Evolutionary conservation across 2,329 filamentous ascomycete species (phyloP).

Genomic region (Colletotrichum simmondsii): DNA sequence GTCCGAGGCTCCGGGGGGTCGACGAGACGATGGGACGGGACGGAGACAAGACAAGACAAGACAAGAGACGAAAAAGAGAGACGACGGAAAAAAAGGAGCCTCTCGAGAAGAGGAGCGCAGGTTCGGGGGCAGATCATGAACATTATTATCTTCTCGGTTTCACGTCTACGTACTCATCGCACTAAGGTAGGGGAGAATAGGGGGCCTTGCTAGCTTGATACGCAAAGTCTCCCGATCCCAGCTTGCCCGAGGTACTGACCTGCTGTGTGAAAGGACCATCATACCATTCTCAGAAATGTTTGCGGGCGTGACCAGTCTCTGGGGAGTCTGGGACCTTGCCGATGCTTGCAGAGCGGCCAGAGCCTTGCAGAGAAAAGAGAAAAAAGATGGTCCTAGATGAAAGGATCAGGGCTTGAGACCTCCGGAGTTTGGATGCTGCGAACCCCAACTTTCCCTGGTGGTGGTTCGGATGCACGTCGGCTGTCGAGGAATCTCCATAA

Average conservation of each 20-base stretch:
- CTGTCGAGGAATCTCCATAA: not conserved
- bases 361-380: not conserved
- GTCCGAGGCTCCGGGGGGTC: constrained; percentile 4
- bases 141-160: constrained; percentile 26
- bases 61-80: not conserved
- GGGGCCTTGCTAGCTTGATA: constrained; percentile 13
- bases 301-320: not conserved
- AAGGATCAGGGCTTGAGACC: constrained; percentile 30
- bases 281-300: constrained; percentile 5
- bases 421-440: not conserved
- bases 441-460: constrained; percentile 17
- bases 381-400: constrained; percentile 1
- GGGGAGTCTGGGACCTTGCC: not conserved
- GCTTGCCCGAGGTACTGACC: constrained; percentile 2
- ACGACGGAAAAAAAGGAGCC: constrained; percentile 20
- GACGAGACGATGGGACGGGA: not conserved
- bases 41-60: not conserved
- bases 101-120: not conserved
- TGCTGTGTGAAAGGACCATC: not conserved
- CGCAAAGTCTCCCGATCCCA: constrained; percentile 12
- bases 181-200: not conserved
- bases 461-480: constrained; percentile 13
- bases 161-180: not conserved
- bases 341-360: not conserved
- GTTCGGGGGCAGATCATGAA: constrained; percentile 20